Evolutionary conservation across 257 asterid genomes (phyloP).

Genomic region (Scutellaria galericulata): DNA sequence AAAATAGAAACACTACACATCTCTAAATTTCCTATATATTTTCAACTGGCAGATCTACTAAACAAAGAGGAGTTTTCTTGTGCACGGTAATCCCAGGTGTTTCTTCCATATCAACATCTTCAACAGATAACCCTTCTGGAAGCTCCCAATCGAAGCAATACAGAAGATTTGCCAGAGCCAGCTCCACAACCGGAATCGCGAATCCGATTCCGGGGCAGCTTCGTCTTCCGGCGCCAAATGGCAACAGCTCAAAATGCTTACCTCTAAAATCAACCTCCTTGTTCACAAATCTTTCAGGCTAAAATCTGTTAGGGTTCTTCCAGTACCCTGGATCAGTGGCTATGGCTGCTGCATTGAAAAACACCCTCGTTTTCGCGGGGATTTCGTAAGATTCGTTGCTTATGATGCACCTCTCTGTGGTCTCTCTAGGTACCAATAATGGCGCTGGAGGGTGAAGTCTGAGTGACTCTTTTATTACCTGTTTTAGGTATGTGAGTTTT

Average conservation of each 20-base stretch:
- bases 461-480: slow-evolving; percentile 41
- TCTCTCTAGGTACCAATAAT: slow-evolving; percentile 42
- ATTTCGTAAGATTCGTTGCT: slow-evolving; percentile 34
- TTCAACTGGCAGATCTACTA: slow-evolving; percentile 30
- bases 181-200: slow-evolving; percentile 46
- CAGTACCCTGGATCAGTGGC: slow-evolving; percentile 41
- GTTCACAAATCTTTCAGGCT: slow-evolving; percentile 50
- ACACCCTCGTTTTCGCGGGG: slow-evolving; percentile 44
- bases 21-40: neutral
- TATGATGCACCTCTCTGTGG: slow-evolving; percentile 34
- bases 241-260: slow-evolving; percentile 47
- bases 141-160: slow-evolving; percentile 49
- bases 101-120: slow-evolving; percentile 59
- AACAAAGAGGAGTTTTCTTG: slow-evolving; percentile 51
- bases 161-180: slow-evolving; percentile 53
- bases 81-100: slow-evolving; percentile 47
- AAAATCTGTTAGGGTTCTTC: slow-evolving; percentile 42
- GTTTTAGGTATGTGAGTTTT: slow-evolving; percentile 42
- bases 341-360: slow-evolving; percentile 44
- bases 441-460: slow-evolving; percentile 49
- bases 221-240: slow-evolving; percentile 61
- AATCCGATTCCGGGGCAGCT: slow-evolving; percentile 61
- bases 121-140: slow-evolving; percentile 36
- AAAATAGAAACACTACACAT: no score
- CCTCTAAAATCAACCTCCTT: slow-evolving; percentile 47